Percentiles rank a stretch among this genome's conserved stretches.
phyloP scores from a whole-genome alignment of 495 filamentous ascomycete genomes.

The Collariella sp. region DNA sequence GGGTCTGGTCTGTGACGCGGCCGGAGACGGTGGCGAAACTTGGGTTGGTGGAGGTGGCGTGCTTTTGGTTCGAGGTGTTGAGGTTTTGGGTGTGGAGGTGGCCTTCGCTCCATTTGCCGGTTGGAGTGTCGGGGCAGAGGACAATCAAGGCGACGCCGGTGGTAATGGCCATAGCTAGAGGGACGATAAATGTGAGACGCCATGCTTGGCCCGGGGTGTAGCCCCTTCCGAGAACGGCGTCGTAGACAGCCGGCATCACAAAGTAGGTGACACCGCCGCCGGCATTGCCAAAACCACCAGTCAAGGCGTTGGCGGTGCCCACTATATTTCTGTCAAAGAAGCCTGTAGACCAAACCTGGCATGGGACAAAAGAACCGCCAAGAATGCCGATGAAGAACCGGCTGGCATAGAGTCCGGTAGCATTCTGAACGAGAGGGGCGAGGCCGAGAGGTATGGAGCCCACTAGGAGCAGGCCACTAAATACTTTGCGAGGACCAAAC shows the following conservation, averaged over 20 bases:
- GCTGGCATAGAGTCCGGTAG: conserved; percentile 61
- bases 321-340: conserved; percentile 96
- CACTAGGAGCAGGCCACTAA: conserved; percentile 64
- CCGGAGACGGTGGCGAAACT: conserved; percentile 46
- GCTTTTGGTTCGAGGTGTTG: background rate
- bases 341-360: conserved; percentile 91
- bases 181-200: conserved; percentile 77
- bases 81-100: conserved; percentile 1
- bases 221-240: conserved; percentile 58
- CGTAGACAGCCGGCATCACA: conserved; percentile 87
- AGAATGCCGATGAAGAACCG: conserved; percentile 94
- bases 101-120: conserved; percentile 52
- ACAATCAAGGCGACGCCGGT: conserved; percentile 60
- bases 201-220: conserved; percentile 62
- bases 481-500: conserved; percentile 74
- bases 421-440: conserved; percentile 64
- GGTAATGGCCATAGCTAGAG: conserved; percentile 67
- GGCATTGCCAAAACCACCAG: conserved; percentile 80
- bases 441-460: conserved; percentile 78
- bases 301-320: conserved; percentile 80
- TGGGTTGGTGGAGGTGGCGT: background rate
- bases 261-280: conserved; percentile 87
- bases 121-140: conserved; percentile 76
- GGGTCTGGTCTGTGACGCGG: conserved; percentile 44
- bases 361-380: conserved; percentile 84